Conservation (phyloP, 208 protist genomes). For the Acanthamoeba culbertsoni region DNA sequence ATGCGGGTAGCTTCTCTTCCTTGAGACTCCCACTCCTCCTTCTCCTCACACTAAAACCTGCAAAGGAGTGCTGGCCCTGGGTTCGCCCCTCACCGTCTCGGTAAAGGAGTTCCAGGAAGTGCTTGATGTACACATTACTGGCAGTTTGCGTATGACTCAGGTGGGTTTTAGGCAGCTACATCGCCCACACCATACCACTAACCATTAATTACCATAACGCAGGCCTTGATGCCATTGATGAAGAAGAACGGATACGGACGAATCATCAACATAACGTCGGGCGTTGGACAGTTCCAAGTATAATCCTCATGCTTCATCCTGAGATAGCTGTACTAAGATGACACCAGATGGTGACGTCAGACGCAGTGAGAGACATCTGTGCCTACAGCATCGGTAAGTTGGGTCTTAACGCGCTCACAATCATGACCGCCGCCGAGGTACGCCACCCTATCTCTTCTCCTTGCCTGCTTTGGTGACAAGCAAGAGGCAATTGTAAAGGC, state of each 20-base stretch:
- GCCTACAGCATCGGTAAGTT: background rate
- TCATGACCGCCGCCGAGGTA: background rate
- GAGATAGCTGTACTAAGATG: background rate
- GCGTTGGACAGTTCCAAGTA: background rate
- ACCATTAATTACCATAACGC: background rate
- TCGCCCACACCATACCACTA: too few relatives aligned
- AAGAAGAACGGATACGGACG: background rate
- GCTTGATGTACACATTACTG: background rate
- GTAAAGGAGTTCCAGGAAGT: background rate
- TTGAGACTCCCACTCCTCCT: too few relatives aligned
- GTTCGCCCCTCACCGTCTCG: background rate
- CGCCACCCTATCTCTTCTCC: too few relatives aligned
- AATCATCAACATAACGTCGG: background rate
- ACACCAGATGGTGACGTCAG: background rate
- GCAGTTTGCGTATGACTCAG: background rate
- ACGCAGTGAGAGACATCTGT: background rate
- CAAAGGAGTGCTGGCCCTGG: background rate
- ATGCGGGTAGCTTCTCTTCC: background rate
- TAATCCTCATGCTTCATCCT: background rate
- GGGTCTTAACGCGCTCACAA: background rate
- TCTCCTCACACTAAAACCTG: too few relatives aligned
- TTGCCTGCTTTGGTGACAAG: too few relatives aligned
- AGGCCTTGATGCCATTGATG: background rate
- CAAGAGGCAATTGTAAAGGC: too few relatives aligned
- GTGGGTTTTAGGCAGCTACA: background rate